phyloP scores from a whole-genome alignment of 768 basidiomycete species.

The Lactarius akahatsu region DNA sequence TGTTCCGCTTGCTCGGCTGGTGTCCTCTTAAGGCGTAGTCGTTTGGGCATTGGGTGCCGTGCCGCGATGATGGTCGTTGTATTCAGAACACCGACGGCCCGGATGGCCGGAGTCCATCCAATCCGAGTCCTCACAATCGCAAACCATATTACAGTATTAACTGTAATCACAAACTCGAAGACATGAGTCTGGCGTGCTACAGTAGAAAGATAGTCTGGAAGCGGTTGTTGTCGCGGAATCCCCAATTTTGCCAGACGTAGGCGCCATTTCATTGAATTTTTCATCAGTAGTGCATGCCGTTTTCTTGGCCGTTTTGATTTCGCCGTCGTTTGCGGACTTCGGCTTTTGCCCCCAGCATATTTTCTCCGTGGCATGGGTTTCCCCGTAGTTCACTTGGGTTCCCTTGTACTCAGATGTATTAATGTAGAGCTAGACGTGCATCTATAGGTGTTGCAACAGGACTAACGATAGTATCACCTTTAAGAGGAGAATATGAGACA shows the following conservation, averaged over 20 bases:
- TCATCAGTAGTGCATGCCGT: too few species aligned
- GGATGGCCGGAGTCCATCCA: background rate
- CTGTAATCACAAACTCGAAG: background rate
- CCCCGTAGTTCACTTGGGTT: background rate
- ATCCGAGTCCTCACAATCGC: too few species aligned
- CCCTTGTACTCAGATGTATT: too few species aligned
- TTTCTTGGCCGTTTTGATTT: too few species aligned
- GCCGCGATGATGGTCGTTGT: background rate
- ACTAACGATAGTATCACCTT: background rate
- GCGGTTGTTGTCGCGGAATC: background rate
- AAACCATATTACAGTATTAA: background rate
- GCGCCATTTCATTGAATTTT: background rate
- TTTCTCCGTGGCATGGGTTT: background rate
- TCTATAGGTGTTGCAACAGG: too few species aligned
- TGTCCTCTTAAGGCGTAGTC: slow-evolving; percentile 42
- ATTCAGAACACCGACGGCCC: slow-evolving; percentile 5
- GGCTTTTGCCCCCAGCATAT: background rate
- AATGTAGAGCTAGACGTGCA: too few species aligned
- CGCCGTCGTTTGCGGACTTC: background rate
- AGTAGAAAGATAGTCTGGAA: background rate
- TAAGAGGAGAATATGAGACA: background rate
- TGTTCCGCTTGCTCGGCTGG: slow-evolving; percentile 40
- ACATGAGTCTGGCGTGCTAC: background rate
- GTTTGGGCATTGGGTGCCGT: slow-evolving; percentile 22
- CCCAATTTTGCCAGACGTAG: background rate